Evolutionary conservation across 2,329 filamentous ascomycete species (phyloP), one percentile per base, ranked within the genome.

Genomic region (Diaporthe ampelina): DNA sequence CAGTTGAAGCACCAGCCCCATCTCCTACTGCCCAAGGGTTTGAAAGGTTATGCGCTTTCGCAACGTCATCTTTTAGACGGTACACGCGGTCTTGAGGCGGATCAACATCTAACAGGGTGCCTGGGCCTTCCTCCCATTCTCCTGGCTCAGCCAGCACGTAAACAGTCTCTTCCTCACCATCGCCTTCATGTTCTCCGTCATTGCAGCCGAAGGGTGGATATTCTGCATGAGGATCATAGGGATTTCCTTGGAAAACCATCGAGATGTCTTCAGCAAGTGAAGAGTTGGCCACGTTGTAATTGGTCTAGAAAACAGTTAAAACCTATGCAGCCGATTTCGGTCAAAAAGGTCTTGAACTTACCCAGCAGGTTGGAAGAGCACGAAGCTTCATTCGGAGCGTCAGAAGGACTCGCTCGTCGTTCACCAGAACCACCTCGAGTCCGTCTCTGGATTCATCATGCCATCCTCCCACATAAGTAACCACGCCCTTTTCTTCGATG

Each of bases 21-120:
- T 61, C 57, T 61, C 57, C 57, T 26, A 61, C n/a, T n/a, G 57
- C 57, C 57, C 57, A 61, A 43, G 57, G 57, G 35, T 61, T 61
- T 26, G 35, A 61, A 26, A 61, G 57, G 35, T 61, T 61, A 19
- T 61, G n/a, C 24, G 35, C n/a, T n/a, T 61, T 40, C 35, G 57
- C 57, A 61, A 61, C 35, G 19, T 61, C 57, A 32, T 21, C 40
- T 61, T 61, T 61, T 19, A 61, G 57, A 43, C 57, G 57, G 57
- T 61, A 61, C 57, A 61, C 57, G 35, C 57, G 57, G 35, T 61
- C 57, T 40, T 61, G 57, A 2, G 57, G 57, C 21, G 57, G 57
- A 61, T 43, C 57, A n/a, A 24, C 35, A 4, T 61, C 57, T 35
- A 61, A 40, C 21, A 61, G 57, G 57, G 57, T 61, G 13, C 57